Evolutionary conservation across 306 rosid species (phyloP), one percentile per base, ranked within the genome.

Genomic region (Neltuma alba): DNA sequence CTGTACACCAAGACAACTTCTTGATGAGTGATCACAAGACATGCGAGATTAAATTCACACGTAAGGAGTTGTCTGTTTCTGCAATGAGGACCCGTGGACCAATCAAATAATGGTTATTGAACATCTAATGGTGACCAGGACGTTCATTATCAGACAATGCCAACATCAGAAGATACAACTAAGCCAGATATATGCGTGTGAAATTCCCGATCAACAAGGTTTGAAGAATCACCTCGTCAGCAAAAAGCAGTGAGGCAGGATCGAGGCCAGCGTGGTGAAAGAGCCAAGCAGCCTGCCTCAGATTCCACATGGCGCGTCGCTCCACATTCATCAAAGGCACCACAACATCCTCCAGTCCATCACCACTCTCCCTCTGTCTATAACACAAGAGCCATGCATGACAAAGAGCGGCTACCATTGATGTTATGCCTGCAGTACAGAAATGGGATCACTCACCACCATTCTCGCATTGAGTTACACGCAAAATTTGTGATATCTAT

Each of bases 361-460:
- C 75, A 25, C 31, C 85, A 4, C 50, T 84, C 81, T 84, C 87
- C 77, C 70, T 86, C 80, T 77, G 52, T 63, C 91, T 83, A 70
- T 88, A 82, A 78, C 84, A 88, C 86, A 88, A 67, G 10, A 94
- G 80, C 97, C 97, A 94, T 2, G 94, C 86, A 8, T 90, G 89
- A 69, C 98, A 92, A 71, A 94, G 84, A 7, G 96, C 92, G 2
- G 97, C 92, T 72, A 88, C 94, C 97, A 94, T 92, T 9, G 98
- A 89, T 67, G 94, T 83, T 7, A 96, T 88, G 80, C 96, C 96
- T 92, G 71, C 79, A 87, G 83, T 79, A 77, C 31, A 61, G 82
- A 79, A 42, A 79, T 38, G 60, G 21, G 67, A 45, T 54, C 71
- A 66, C 23, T 72, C 36, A 47, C 69, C 58, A 67, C 33, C 66